Conservation (phyloP, 768 basidiomycete genomes). For the Xerocomellus intermedius region DNA sequence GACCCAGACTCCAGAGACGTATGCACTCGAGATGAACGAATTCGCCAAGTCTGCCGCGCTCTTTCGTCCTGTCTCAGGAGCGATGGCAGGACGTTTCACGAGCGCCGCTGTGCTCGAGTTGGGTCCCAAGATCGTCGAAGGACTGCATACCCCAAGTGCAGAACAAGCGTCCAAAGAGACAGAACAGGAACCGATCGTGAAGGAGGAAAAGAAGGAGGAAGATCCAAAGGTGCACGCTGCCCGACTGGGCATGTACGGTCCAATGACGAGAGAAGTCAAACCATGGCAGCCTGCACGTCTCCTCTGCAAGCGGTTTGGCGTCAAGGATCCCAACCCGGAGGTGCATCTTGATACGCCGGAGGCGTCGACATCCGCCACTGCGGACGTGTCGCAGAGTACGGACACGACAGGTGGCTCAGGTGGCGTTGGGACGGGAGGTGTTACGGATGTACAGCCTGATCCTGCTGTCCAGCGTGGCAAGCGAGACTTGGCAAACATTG, state of each 20-base stretch:
- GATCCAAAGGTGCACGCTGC: slow-evolving; percentile 83
- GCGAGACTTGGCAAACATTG: slow-evolving; percentile 77
- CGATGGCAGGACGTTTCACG: slow-evolving; percentile 95
- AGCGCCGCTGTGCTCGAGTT: slow-evolving; percentile 71
- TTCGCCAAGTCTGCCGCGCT: slow-evolving; percentile 85
- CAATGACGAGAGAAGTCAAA: slow-evolving; percentile 71
- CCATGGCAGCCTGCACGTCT: slow-evolving; percentile 82
- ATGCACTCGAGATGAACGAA: slow-evolving; percentile 80
- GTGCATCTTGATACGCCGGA: slow-evolving; percentile 33
- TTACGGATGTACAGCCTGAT: not conserved
- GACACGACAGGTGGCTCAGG: not conserved
- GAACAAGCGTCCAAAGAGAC: slow-evolving; percentile 38
- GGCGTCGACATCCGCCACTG: slow-evolving; percentile 22
- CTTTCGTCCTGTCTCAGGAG: slow-evolving; percentile 88
- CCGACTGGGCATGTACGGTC: slow-evolving; percentile 84
- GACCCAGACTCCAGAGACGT: slow-evolving; percentile 61
- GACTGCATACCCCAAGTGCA: slow-evolving; percentile 58
- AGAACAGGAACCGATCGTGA: slow-evolving; percentile 42
- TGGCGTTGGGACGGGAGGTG: not conserved
- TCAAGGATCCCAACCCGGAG: slow-evolving; percentile 81
- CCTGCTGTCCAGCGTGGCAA: slow-evolving; percentile 24
- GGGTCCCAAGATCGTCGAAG: slow-evolving; percentile 61
- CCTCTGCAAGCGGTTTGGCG: slow-evolving; percentile 91
- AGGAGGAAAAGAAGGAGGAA: slow-evolving; percentile 50
- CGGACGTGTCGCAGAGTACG: slow-evolving; percentile 8